Evolutionary conservation across 768 basidiomycete species (phyloP).

Genomic region (Favolaschia claudopus): DNA sequence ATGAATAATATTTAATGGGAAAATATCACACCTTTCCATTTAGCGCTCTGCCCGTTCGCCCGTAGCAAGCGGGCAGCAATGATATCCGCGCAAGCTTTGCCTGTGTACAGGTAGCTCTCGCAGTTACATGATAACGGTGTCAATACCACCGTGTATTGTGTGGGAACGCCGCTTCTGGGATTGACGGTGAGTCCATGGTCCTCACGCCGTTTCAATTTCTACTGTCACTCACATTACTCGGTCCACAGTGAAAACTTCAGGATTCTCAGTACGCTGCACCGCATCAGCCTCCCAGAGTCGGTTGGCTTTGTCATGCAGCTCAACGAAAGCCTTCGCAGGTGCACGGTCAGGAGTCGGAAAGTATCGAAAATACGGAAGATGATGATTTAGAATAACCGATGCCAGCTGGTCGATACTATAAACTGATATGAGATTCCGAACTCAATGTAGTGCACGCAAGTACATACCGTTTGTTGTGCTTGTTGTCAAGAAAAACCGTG

Average conservation of each 20-base stretch:
- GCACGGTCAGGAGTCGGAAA: neutral
- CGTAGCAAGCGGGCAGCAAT: neutral
- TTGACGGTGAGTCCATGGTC: too few relatives aligned
- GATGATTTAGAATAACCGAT: neutral
- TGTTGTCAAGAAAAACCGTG: neutral
- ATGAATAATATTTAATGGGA: too few relatives aligned
- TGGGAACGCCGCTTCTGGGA: too few relatives aligned
- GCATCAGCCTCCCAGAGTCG: neutral
- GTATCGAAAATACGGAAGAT: neutral
- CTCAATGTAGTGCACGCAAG: neutral
- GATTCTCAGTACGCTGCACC: neutral
- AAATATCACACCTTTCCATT: neutral
- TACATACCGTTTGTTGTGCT: conserved; percentile 4
- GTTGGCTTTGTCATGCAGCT: neutral
- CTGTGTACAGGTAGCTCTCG: neutral
- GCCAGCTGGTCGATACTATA: conserved; percentile 1
- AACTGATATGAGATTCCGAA: neutral
- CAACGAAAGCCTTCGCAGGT: neutral
- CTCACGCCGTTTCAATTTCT: too few relatives aligned
- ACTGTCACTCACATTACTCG: neutral
- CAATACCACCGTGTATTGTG: too few relatives aligned
- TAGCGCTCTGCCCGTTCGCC: neutral
- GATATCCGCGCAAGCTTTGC: neutral
- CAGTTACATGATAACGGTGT: neutral
- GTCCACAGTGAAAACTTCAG: neutral